These are phyloP conservation scores for Aspergillus ibericus DNA, from an alignment of 2,329 filamentous ascomycete species.

Conservation along the genomic window DNA sequence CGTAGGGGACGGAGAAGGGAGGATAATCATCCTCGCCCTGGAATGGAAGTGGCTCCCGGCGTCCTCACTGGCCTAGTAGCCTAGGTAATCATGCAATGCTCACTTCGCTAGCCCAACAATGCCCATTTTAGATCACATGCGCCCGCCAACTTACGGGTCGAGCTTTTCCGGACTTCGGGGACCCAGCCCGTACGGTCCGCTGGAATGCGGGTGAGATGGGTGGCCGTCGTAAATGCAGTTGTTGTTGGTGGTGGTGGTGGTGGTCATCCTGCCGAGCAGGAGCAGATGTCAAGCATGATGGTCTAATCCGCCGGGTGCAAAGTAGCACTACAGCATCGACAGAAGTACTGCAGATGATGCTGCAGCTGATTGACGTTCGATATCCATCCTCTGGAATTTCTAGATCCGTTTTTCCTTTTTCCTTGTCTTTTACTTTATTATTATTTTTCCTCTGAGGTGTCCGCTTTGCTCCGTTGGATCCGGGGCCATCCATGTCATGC, in stretches of 20 bases:
- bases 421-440: background rate
- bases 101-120: background rate
- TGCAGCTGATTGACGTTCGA: background rate
- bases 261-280: background rate
- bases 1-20: no score
- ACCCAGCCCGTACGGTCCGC: conserved; percentile 2
- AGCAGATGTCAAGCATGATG: background rate
- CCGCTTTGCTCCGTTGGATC: background rate
- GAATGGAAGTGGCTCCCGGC: background rate
- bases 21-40: background rate
- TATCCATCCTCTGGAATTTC: background rate
- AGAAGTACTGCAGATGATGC: background rate
- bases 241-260: no score
- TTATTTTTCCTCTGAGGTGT: background rate
- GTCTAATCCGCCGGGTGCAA: background rate
- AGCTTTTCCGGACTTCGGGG: conserved; percentile 6
- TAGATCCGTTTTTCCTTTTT: background rate
- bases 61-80: background rate
- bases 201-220: background rate
- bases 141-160: conserved; percentile 4
- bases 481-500: background rate
- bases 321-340: background rate
- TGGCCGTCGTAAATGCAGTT: background rate
- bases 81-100: background rate
- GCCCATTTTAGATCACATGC: conserved; percentile 9